Evolutionary conservation across 164 flowering plant genomes (phyloP), one percentile per base, ranked within the genome.

Genomic region (Chimonanthus praecox): DNA sequence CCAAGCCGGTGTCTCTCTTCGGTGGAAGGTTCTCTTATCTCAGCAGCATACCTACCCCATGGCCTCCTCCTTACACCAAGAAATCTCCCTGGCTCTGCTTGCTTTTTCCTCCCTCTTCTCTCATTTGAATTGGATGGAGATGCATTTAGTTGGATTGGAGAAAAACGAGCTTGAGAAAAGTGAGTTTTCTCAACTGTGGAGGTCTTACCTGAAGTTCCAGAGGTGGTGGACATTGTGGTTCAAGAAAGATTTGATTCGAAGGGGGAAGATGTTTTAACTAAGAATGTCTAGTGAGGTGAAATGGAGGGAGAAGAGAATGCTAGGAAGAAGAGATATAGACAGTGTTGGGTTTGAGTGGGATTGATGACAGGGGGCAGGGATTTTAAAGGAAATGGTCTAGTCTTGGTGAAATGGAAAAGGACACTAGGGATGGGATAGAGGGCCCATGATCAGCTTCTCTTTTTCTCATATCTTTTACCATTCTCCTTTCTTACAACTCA

Each of bases 1-100:
- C 99, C 99, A 49, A 94, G 90, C 99, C 97, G 92, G 68, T 92
- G 97, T 72, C 99, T 87, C 73, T 91, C 97, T 67, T 94, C 92
- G 10, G 99, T 94, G 16, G 92, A 84, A 5, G 97, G 97, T 83
- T 94, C 97, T 75, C 99, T 84, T 7, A 94, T 94, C 72, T 94
- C 97, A 3, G 97, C 99, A 5, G 97, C 99, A 73, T 94, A 94
- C 58, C 99, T 76, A 0, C 99, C 99, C 97, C 99, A 94, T 0
- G 99, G 99, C 47, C 97, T 72, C 49, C 99, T 71, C 50, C 99
- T 79, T 9, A 94, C 97, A 1, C 99, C 99, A 7, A 94, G 89
- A 73, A 90, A 94, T 82, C 94, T 81, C 47, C 99, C 97, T 20
- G 99, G 96, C 58, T 92, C 97, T 0, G 88, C 83, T 69, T 87